A percentile compares a stretch with the other conserved stretches of the same genome.
phyloP scores from a whole-genome alignment of 441 rosid species.

The Populus trichocarpa region DNA sequence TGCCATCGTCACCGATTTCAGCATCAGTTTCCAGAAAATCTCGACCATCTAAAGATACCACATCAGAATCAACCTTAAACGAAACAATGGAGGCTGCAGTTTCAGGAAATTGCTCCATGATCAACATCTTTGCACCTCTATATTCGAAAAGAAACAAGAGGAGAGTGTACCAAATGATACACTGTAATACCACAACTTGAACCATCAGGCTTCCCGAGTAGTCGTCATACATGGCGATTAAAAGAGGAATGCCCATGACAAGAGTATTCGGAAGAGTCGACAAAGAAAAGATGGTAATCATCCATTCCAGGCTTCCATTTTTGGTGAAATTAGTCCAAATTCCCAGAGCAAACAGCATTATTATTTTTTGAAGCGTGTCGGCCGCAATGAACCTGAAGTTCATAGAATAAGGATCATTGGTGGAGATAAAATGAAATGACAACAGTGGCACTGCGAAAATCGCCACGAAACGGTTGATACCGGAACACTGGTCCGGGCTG shows the following conservation, averaged over 20 bases:
- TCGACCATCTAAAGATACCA: slow-evolving; percentile 84
- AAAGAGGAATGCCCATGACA: slow-evolving; percentile 72
- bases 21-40: slow-evolving; percentile 82
- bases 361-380: slow-evolving; percentile 60
- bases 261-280: slow-evolving; percentile 70
- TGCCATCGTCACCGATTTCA: slow-evolving; percentile 88
- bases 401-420: slow-evolving; percentile 57
- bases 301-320: slow-evolving; percentile 63
- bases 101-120: slow-evolving; percentile 89
- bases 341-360: slow-evolving; percentile 41
- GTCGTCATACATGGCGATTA: slow-evolving; percentile 59
- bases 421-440: slow-evolving; percentile 65
- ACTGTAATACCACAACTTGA: slow-evolving; percentile 71
- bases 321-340: slow-evolving; percentile 44
- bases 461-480: slow-evolving; percentile 79
- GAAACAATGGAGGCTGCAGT: slow-evolving; percentile 94
- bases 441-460: slow-evolving; percentile 73
- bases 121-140: slow-evolving; percentile 72
- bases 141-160: slow-evolving; percentile 62
- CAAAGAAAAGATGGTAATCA: slow-evolving; percentile 62
- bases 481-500: slow-evolving; percentile 75
- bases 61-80: slow-evolving; percentile 85
- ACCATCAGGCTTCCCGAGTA: slow-evolving; percentile 65
- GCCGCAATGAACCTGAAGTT: slow-evolving; percentile 70
- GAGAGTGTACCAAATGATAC: slow-evolving; percentile 76